Evolutionary conservation across 2,329 filamentous ascomycete genomes (phyloP).

Genomic region (Aspergillus unguis): DNA sequence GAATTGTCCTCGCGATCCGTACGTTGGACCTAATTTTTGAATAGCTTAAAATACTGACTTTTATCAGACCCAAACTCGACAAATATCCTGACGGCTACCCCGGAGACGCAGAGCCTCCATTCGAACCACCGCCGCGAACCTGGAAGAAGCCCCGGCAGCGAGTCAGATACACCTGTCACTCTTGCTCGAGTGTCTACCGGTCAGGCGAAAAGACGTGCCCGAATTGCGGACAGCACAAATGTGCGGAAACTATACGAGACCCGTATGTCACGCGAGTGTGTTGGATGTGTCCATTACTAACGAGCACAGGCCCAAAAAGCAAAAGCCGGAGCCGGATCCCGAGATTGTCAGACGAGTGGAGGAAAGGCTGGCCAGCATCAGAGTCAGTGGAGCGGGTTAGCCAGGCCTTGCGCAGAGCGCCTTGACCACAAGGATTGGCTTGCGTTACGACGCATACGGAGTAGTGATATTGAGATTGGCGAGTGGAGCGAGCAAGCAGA

Average conservation of each 20-base stretch:
- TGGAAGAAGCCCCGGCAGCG: constrained; percentile 37
- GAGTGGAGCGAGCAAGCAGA: too few relatives aligned
- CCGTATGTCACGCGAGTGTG: constrained; percentile 33
- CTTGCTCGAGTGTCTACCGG: constrained; percentile 35
- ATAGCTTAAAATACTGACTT: constrained; percentile 6
- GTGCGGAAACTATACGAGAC: constrained; percentile 40
- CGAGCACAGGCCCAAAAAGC: constrained; percentile 37
- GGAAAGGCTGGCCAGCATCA: constrained; percentile 35
- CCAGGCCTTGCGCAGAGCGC: background rate
- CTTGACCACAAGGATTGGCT: too few relatives aligned
- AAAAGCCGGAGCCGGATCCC: constrained; percentile 39
- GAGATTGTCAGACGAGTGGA: constrained; percentile 39
- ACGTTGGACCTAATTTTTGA: constrained; percentile 41
- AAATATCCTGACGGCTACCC: constrained; percentile 47
- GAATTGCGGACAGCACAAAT: constrained; percentile 42
- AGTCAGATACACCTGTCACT: constrained; percentile 43
- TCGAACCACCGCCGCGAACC: constrained; percentile 33
- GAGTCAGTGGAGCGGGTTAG: constrained; percentile 9
- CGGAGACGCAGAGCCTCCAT: constrained; percentile 40
- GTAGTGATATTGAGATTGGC: too few relatives aligned
- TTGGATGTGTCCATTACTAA: constrained; percentile 6
- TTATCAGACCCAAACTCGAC: constrained; percentile 35
- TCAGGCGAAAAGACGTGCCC: constrained; percentile 33
- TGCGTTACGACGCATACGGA: too few relatives aligned
- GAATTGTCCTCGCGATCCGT: constrained; percentile 77